phyloP scores from a whole-genome alignment of 2,329 filamentous ascomycete species.

The Herpotrichia juniperi region DNA sequence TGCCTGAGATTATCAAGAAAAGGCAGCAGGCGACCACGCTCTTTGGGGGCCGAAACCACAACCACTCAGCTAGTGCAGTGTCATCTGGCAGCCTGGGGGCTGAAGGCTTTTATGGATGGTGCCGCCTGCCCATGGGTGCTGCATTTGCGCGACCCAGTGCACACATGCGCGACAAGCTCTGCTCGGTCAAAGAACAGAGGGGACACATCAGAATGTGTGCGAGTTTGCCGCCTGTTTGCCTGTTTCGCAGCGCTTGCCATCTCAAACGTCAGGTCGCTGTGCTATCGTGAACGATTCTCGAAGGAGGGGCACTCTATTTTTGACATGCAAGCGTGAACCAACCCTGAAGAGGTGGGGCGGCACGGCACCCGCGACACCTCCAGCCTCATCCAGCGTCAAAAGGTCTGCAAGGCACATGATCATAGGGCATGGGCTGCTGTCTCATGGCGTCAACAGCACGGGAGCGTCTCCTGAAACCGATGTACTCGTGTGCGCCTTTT shows the following conservation, averaged over 20 bases:
- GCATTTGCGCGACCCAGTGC: conserved; percentile 11
- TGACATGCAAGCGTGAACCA: conserved; percentile 4
- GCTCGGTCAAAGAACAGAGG: neutral
- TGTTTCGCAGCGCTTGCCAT: conserved; percentile 2
- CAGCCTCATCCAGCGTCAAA: conserved; percentile 7
- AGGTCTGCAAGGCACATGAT: neutral
- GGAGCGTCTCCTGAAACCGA: conserved; percentile 21
- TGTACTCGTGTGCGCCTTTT: conserved; percentile 10
- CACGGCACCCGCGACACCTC: conserved; percentile 1
- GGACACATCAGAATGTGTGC: conserved; percentile 8
- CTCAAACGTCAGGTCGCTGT: conserved; percentile 1
- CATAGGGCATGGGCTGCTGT: conserved; percentile 1
- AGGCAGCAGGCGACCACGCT: conserved; percentile 17
- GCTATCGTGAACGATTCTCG: neutral
- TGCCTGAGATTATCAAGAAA: no score
- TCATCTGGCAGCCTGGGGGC: conserved; percentile 29
- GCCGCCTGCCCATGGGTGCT: conserved; percentile 14
- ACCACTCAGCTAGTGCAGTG: conserved; percentile 12
- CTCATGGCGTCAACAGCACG: conserved; percentile 17
- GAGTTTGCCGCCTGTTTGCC: conserved; percentile 11
- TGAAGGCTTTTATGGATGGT: conserved; percentile 17
- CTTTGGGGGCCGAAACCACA: conserved; percentile 21
- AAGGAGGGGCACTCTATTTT: conserved; percentile 14
- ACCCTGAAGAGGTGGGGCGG: conserved; percentile 6
- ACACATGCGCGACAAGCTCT: conserved; percentile 7